Evolutionary conservation across 345 rosid species (phyloP), one percentile per base, ranked within the genome.

Genomic region (Schrenkiella parvula): DNA sequence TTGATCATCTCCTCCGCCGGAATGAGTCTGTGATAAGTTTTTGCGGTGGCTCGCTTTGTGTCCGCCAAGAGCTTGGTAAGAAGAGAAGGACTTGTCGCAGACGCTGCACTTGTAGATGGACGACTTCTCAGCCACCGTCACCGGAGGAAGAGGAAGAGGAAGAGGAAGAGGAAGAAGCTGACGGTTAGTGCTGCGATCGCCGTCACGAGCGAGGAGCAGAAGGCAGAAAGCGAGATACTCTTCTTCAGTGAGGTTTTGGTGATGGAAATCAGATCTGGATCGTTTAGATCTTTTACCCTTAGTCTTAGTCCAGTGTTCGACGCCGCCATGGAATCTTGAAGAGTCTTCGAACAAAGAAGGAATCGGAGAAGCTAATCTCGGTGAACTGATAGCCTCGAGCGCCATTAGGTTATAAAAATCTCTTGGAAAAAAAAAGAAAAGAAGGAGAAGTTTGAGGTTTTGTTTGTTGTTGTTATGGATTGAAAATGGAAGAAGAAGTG

Each of bases 41-140:
- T 81, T 84, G 0, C 84, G 29, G 62, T 84, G 86, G 9, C 88
- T 82, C 18, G 86, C 86, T 17, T 84, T 84, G 70, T 84, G 88
- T 1, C 88, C 88, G 8, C 88, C 88, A 0, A 84, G 81, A 8
- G 88, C 88, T 72, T 82, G 86, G 66, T 82, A 82, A 53, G 88
- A 80, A 0, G 80, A 61, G 29, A 85, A 82, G 1, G 79, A 73
- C 70, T 80, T 84, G 47, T 71, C 74, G 35, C 88, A 84, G 46
- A 84, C 88, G 47, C 71, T 60, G 14, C 88, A 84, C 84, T 77
- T 84, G 76, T 82, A 79, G 43, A 15, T 63, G 13, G 61, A 66
- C 9, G 65, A 70, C 46, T 68, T 75, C 70, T 75, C 79, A n/a
- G 23, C 39, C 21, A 18, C 43, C 38, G 8, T 15, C 25, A 18